Percentiles rank a stretch among this genome's conserved stretches.
Conservation (phyloP, 2,329 filamentous ascomycete species). For the Malbranchea zuffiana region DNA sequence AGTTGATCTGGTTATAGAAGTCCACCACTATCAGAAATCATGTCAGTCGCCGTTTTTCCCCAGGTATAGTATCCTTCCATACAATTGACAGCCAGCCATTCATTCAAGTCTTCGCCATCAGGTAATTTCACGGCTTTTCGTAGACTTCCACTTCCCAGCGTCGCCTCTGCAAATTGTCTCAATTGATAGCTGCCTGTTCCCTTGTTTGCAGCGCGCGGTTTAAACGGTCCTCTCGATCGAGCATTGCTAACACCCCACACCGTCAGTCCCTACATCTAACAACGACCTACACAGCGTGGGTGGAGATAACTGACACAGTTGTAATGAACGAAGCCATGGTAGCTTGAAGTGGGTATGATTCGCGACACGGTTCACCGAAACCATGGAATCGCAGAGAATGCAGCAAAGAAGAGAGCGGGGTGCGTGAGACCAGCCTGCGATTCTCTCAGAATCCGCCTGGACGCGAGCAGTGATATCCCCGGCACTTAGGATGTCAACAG, state of each 20-base stretch:
- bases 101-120: slow-evolving; percentile 93
- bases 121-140: slow-evolving; percentile 94
- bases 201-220: slow-evolving; percentile 71
- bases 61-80: slow-evolving; percentile 17
- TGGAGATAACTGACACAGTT: slow-evolving; percentile 57
- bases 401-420: too few relatives aligned
- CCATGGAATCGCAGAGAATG: too few relatives aligned
- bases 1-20: slow-evolving; percentile 99
- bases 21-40: slow-evolving; percentile 65
- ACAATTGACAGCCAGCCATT: slow-evolving; percentile 98
- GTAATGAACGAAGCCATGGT: slow-evolving; percentile 68
- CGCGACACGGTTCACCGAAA: too few relatives aligned
- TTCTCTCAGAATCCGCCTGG: too few relatives aligned
- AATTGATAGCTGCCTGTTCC: slow-evolving; percentile 87
- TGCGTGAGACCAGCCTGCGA: too few relatives aligned
- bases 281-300: slow-evolving; percentile 20
- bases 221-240: slow-evolving; percentile 81
- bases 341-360: too few relatives aligned
- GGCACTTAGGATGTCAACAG: too few relatives aligned
- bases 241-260: too few relatives aligned
- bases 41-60: not conserved
- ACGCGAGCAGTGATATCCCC: too few relatives aligned
- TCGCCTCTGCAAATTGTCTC: slow-evolving; percentile 95
- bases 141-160: slow-evolving; percentile 84
- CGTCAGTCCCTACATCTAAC: slow-evolving; percentile 19